Conservation (phyloP, 257 asterid genomes). For the Lycium ferocissimum region DNA sequence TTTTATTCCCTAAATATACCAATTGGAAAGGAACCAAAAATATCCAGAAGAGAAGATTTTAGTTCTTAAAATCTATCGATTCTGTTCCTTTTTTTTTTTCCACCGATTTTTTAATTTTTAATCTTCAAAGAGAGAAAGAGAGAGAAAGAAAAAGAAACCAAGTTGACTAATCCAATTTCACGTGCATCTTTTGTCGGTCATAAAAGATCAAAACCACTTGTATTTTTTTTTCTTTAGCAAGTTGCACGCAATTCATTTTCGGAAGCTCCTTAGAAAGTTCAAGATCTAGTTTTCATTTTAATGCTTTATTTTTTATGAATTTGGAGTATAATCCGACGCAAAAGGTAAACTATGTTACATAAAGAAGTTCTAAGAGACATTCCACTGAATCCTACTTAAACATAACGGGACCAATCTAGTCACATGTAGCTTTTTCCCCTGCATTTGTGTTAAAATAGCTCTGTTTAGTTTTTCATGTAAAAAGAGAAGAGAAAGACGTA, state of each 20-base stretch:
- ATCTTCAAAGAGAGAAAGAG: neutral
- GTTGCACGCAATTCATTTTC: neutral
- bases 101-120: neutral
- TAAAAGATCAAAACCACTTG: slow-evolving; percentile 21
- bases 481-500: neutral
- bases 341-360: neutral
- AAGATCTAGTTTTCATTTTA: neutral
- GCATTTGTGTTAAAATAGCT: neutral
- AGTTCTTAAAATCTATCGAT: slow-evolving; percentile 31
- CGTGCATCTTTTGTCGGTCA: neutral
- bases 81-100: slow-evolving; percentile 32
- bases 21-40: slow-evolving; percentile 19
- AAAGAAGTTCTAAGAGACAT: neutral
- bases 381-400: neutral
- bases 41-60: neutral
- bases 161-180: slow-evolving; percentile 24
- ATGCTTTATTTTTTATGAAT: neutral
- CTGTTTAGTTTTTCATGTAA: neutral
- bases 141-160: neutral
- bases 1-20: neutral
- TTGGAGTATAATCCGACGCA: slow-evolving; percentile 24
- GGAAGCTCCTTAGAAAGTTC: slow-evolving; percentile 13
- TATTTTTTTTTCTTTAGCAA: neutral
- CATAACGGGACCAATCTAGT: neutral
- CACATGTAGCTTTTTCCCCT: too few species aligned